Evolutionary conservation across 2,329 filamentous ascomycete species (phyloP), one percentile per base, ranked within the genome.

Genomic region (Stagonosporopsis vannaccii): DNA sequence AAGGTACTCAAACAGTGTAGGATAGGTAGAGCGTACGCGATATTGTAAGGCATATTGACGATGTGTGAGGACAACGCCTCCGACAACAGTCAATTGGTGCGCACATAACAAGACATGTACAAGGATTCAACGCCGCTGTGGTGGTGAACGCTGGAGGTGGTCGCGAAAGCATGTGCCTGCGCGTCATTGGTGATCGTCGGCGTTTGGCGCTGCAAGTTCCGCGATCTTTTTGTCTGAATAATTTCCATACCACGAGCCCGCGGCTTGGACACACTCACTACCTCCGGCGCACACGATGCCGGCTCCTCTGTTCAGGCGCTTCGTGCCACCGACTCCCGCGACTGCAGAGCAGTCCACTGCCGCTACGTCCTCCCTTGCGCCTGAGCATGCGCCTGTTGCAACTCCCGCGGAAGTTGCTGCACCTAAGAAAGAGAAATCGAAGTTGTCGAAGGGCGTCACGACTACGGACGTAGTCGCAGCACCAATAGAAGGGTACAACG

Each of bases 11-110:
- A 26, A 42, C 45, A 28, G 41, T 9, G 33, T 35, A 33, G 22
- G 25, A 20, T 6, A 23, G 4, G n/a, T 7, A 11, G 19, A 46
- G 76, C 84, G 68, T 77, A 87, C 85, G 87, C 87, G 73, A 90
- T 89, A 68, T 88, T 89, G 81, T 89, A 89, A 50, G 86, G 82
- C 87, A 89, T 90, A 22, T 67, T 70, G 68, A 44, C 35, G 40
- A 19, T 13, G 33, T 42, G 26, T 37, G 64, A 70, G 71, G 67
- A 63, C 48, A 7, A 15, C 0, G 17, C 59, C 70, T 67, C 65
- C 61, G 56, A 61, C 25, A 43, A 7, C 28, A 47, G 15, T 40
- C 32, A 56, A 12, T 42, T 32, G 40, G 17, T 19, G 45, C 26
- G 68, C 57, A 60, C 69, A 72, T 74, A 50, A 53, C 69, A 65